These are phyloP conservation scores for Monosporascus sp. DNA, from an alignment of 2,329 filamentous ascomycete genomes.

Conservation along the genomic window DNA sequence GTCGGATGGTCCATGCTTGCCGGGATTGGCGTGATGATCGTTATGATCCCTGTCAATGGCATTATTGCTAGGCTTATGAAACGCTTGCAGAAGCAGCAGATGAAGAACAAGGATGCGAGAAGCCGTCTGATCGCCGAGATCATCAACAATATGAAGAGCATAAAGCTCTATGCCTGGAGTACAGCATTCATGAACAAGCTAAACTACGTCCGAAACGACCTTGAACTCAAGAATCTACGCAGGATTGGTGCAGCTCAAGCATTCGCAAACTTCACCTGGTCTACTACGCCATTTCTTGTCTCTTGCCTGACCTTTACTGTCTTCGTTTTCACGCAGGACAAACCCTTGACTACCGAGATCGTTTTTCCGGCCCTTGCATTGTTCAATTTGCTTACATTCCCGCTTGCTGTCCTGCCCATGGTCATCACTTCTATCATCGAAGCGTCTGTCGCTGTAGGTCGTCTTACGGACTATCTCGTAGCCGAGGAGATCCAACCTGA, in stretches of 20 bases:
- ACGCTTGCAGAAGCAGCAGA: constrained; percentile 88
- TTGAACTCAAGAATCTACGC: constrained; percentile 89
- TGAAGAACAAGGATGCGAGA: constrained; percentile 97
- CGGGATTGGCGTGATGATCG: constrained; percentile 87
- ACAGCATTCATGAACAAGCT: constrained; percentile 96
- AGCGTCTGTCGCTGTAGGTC: constrained; percentile 83
- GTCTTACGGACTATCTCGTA: constrained; percentile 77
- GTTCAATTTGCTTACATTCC: constrained; percentile 95
- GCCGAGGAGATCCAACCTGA: constrained; percentile 88
- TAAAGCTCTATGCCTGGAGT: constrained; percentile 98
- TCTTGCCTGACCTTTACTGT: constrained; percentile 95
- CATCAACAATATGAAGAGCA: constrained; percentile 98
- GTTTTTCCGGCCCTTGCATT: constrained; percentile 88
- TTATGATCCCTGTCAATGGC: constrained; percentile 96
- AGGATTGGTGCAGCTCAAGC: constrained; percentile 95
- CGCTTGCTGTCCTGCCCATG: constrained; percentile 90
- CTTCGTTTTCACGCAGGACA: constrained; percentile 79
- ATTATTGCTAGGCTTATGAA: constrained; percentile 92
- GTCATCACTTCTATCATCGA: constrained; percentile 96
- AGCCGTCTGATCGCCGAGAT: constrained; percentile 96
- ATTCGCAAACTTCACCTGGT: constrained; percentile 97
- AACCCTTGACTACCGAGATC: constrained; percentile 84
- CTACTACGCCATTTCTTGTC: constrained; percentile 92
- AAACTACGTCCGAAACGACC: constrained; percentile 91
- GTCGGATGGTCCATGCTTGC: constrained; percentile 94